Evolutionary conservation across 1,139 yeast species (phyloP).

Genomic region (Lipomyces yarrowii): DNA sequence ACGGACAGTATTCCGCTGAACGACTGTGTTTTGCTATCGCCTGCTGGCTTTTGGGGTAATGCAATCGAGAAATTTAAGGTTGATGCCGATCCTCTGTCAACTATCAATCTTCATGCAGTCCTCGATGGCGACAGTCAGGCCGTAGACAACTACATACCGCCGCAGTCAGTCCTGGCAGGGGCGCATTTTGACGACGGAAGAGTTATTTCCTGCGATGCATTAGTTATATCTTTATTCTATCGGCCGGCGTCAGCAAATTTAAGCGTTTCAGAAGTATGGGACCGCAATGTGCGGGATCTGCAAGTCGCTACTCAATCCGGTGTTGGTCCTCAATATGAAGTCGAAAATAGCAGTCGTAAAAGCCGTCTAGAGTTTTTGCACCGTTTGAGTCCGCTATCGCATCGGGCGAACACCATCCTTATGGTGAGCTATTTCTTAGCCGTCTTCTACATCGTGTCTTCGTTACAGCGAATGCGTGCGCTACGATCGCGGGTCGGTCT

Average conservation of each 20-base stretch:
- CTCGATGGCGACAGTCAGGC: neutral
- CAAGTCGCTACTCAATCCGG: constrained; percentile 3
- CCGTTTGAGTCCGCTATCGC: constrained; percentile 30
- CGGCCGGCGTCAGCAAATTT: constrained; percentile 36
- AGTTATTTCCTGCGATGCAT: constrained; percentile 10
- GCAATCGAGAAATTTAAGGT: constrained; percentile 35
- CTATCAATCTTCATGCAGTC: constrained; percentile 40
- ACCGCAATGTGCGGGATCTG: constrained; percentile 36
- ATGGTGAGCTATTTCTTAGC: constrained; percentile 41
- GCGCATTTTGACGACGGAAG: neutral
- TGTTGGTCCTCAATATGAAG: constrained; percentile 15
- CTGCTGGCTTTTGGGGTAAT: constrained; percentile 46
- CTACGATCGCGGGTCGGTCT: constrained; percentile 65
- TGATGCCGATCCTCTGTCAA: constrained; percentile 43
- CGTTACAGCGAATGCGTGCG: constrained; percentile 56
- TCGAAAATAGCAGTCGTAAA: constrained; percentile 17
- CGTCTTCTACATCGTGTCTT: constrained; percentile 46
- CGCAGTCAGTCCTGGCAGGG: constrained; percentile 16
- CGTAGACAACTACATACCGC: neutral
- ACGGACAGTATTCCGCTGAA: neutral
- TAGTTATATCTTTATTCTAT: constrained; percentile 18
- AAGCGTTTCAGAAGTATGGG: constrained; percentile 7
- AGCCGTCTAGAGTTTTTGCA: neutral
- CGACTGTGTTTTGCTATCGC: constrained; percentile 41
- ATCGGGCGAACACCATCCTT: constrained; percentile 38